Percentiles rank a stretch among this genome's conserved stretches.
phyloP scores from a whole-genome alignment of 345 rosid genomes.

The Heritiera fomes region DNA sequence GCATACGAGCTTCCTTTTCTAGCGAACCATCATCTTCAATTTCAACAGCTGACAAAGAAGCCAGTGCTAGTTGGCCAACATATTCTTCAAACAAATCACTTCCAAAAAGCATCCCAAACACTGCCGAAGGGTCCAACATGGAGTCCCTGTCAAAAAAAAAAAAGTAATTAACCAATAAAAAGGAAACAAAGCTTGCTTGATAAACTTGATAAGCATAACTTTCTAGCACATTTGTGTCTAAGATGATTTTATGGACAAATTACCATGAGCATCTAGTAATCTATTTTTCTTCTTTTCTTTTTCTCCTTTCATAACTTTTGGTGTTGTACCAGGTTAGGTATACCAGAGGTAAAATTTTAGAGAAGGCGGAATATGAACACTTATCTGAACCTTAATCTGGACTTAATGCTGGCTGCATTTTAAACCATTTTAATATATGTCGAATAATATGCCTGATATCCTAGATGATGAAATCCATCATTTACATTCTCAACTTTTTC shows the following conservation, averaged over 20 bases:
- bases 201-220: not conserved
- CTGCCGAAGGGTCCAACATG: conserved; percentile 89
- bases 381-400: not conserved
- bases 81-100: conserved; percentile 92
- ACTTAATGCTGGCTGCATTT: not conserved
- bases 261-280: not conserved
- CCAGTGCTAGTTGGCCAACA: conserved; percentile 84
- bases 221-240: not conserved
- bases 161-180: not conserved
- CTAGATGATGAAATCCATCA: not conserved
- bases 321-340: not conserved
- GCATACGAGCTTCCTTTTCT: conserved; percentile 49
- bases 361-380: not conserved
- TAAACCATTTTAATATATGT: not conserved
- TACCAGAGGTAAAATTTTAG: not conserved
- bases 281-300: not conserved
- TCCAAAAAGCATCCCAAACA: conserved; percentile 92
- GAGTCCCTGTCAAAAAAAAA: conserved; percentile 51
- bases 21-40: conserved; percentile 52
- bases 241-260: not conserved
- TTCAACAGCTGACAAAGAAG: conserved; percentile 56
- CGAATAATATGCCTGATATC: not conserved
- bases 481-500: not conserved
- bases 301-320: not conserved
- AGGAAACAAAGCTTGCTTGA: not conserved